Evolutionary conservation across 2,329 filamentous ascomycete genomes (phyloP).

Genomic region (Peltaster fructicola): DNA sequence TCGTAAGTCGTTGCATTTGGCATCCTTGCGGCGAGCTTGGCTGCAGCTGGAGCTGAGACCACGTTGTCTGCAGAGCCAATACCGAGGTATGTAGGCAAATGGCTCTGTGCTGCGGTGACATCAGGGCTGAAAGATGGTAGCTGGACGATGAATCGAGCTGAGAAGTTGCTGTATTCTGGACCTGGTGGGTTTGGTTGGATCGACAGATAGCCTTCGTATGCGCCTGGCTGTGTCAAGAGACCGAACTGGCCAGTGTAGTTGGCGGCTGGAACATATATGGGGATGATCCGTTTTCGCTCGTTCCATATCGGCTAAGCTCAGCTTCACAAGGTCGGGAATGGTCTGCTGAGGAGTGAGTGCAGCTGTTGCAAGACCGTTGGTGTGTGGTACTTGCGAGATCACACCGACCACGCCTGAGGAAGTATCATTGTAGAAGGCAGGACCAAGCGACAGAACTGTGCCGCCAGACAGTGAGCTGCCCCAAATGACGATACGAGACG

Average conservation of each 20-base stretch:
- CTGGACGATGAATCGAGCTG: constrained; percentile 3
- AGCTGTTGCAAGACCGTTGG: constrained; percentile 3
- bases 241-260: constrained; percentile 2
- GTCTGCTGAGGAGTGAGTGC: too few relatives aligned
- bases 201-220: constrained; percentile 3
- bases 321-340: too few relatives aligned
- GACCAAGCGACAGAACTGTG: constrained; percentile 2
- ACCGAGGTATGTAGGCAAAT: constrained; percentile 2
- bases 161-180: constrained; percentile 3
- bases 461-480: constrained; percentile 4
- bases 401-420: constrained; percentile 1
- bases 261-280: constrained; percentile 2
- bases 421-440: too few relatives aligned
- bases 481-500: constrained; percentile 3
- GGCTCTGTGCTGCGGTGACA: constrained; percentile 1
- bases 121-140: constrained; percentile 3
- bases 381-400: constrained; percentile 4
- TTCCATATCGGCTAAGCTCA: too few relatives aligned
- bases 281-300: too few relatives aligned
- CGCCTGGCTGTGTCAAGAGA: constrained; percentile 2
- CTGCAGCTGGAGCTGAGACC: background rate
- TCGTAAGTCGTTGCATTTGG: constrained; percentile 1
- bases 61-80: constrained; percentile 2
- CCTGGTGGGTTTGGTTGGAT: constrained; percentile 3
- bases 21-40: constrained; percentile 1